Percentiles rank a stretch among this genome's conserved stretches.
Evolutionary conservation across 2,329 filamentous ascomycete species (phyloP).

Genomic region (Colletotrichum sp.): DNA sequence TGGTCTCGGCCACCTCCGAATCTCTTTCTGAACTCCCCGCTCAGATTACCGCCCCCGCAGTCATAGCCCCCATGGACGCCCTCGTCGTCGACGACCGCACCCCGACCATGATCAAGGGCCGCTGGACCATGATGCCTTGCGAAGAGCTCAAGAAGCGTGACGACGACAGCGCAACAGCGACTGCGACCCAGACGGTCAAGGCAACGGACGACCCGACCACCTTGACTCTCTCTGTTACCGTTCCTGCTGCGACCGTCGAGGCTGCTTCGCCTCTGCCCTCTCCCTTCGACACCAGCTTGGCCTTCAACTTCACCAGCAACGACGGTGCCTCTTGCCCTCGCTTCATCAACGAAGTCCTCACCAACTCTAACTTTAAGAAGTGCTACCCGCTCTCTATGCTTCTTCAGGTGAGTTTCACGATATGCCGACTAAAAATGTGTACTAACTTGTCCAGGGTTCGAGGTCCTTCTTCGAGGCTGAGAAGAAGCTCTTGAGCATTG

Average conservation of each 20-base stretch:
- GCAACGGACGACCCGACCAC: conserved; percentile 6
- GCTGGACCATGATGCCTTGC: conserved; percentile 24
- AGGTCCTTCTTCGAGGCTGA: conserved; percentile 82
- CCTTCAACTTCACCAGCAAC: conserved; percentile 63
- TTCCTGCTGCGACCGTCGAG: conserved; percentile 30
- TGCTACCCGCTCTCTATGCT: conserved; percentile 89
- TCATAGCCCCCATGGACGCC: background rate
- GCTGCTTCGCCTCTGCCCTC: conserved; percentile 56
- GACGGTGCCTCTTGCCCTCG: conserved; percentile 61
- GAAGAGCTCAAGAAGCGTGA: conserved; percentile 29
- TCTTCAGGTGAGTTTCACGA: conserved; percentile 64
- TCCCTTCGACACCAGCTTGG: conserved; percentile 70
- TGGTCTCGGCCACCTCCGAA: background rate
- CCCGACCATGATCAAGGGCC: conserved; percentile 22
- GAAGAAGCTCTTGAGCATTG: conserved; percentile 73
- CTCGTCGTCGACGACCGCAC: conserved; percentile 22
- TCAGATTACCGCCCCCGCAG: conserved; percentile 12
- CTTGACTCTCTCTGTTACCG: conserved; percentile 14
- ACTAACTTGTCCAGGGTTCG: conserved; percentile 67
- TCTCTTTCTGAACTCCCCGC: background rate
- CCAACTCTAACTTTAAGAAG: conserved; percentile 67
- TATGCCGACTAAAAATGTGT: background rate
- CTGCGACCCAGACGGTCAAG: background rate
- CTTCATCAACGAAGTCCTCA: conserved; percentile 74
- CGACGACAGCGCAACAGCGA: conserved; percentile 20